phyloP scores from a whole-genome alignment of 768 basidiomycete genomes.

The Tricholoma flavovirens region DNA sequence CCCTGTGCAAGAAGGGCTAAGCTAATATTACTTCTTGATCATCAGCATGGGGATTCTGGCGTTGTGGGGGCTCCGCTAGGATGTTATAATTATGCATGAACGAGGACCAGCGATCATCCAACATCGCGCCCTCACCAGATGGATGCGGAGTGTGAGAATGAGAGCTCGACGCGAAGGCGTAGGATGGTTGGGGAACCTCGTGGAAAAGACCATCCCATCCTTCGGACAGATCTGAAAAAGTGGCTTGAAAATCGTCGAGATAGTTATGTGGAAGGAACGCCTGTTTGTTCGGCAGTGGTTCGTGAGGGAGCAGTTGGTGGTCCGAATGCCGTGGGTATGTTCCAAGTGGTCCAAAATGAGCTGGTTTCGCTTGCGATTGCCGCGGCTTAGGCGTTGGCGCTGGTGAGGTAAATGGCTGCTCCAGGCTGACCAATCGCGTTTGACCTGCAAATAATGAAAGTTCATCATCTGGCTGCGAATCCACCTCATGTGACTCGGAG shows the following conservation, averaged over 20 bases:
- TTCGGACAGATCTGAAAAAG: constrained; percentile 25
- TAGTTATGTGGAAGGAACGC: background rate
- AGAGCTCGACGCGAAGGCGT: constrained; percentile 5
- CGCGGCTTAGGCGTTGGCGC: background rate
- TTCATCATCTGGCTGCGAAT: constrained; percentile 25
- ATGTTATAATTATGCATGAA: constrained; percentile 31
- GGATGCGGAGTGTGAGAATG: background rate
- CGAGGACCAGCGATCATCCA: constrained; percentile 35
- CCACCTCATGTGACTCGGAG: constrained; percentile 9
- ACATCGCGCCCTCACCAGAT: constrained; percentile 17
- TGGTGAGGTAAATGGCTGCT: background rate
- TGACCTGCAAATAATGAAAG: constrained; percentile 32
- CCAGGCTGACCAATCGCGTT: constrained; percentile 23
- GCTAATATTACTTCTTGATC: background rate
- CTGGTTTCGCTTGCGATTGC: background rate
- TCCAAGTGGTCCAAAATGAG: background rate
- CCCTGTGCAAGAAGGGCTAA: too few relatives aligned
- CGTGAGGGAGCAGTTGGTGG: background rate
- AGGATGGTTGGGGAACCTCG: constrained; percentile 26
- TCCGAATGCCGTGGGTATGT: background rate
- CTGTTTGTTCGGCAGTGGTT: background rate
- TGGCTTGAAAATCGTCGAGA: constrained; percentile 11
- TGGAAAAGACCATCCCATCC: constrained; percentile 35
- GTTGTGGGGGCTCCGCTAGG: constrained; percentile 9
- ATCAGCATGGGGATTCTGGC: background rate